Conservation (phyloP, 2,329 filamentous ascomycete species). For the Pseudogymnoascus sp. region DNA sequence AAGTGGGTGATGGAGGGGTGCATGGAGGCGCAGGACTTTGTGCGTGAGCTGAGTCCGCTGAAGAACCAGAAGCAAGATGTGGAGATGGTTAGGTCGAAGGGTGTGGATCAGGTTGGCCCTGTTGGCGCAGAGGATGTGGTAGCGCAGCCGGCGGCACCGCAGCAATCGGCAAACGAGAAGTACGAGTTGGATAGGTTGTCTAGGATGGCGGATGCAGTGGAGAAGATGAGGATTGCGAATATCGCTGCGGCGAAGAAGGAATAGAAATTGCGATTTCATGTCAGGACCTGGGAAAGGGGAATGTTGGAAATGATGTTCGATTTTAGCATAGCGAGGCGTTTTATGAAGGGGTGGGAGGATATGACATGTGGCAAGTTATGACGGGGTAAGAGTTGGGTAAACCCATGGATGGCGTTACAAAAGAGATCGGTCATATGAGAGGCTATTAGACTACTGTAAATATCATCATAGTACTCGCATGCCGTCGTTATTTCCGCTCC, state of each 20-base stretch:
- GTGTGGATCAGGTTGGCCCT: neutral
- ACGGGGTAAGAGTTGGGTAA: neutral
- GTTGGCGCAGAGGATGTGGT: neutral
- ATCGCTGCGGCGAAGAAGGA: neutral
- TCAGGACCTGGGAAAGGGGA: neutral
- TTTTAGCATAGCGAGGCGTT: conserved; percentile 7
- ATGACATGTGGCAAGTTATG: neutral
- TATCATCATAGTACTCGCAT: neutral
- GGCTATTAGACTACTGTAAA: conserved; percentile 3
- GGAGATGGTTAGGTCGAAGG: conserved; percentile 5
- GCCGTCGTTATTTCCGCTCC: neutral
- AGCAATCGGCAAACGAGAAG: neutral
- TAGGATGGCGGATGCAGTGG: conserved; percentile 8
- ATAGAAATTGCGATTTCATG: neutral
- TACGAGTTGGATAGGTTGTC: neutral
- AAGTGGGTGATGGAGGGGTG: conserved; percentile 75
- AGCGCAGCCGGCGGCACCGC: neutral
- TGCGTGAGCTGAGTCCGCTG: conserved; percentile 43
- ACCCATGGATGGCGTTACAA: neutral
- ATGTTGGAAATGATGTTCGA: conserved; percentile 1
- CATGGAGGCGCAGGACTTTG: conserved; percentile 63
- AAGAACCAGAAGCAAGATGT: conserved; percentile 8
- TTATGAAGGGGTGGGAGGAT: neutral
- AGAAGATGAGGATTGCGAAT: conserved; percentile 8
- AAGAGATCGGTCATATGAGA: neutral